Evolutionary conservation across 805 yeast species (phyloP).

Genomic region (Wickerhamomyces rabaulensis): DNA sequence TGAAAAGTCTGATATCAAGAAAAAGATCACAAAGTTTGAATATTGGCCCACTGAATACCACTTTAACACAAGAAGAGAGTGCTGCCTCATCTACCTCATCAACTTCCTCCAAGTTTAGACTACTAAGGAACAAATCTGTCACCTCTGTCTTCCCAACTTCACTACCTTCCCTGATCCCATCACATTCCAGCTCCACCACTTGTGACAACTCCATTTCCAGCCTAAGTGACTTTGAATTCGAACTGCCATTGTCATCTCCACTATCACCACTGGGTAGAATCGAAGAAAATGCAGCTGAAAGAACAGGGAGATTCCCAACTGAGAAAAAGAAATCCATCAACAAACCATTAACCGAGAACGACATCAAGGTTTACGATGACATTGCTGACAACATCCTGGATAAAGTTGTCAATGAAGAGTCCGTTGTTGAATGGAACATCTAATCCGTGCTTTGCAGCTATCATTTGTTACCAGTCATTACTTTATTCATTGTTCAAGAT

Average conservation of each 20-base stretch:
- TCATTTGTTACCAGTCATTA: neutral
- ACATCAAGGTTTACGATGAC: constrained; percentile 18
- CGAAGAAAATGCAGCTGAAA: constrained; percentile 17
- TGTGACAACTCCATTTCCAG: constrained; percentile 23
- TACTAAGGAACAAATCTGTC: constrained; percentile 10
- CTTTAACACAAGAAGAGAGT: neutral
- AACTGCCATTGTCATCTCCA: constrained; percentile 7
- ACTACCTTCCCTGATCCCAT: constrained; percentile 2
- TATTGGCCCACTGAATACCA: neutral
- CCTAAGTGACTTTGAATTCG: constrained; percentile 18
- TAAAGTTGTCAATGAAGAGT: constrained; percentile 10
- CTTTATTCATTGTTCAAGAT: neutral
- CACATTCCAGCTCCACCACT: constrained; percentile 7
- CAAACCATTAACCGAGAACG: constrained; percentile 3
- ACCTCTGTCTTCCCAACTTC: constrained; percentile 7
- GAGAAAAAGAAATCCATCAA: neutral
- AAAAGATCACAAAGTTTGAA: constrained; percentile 15
- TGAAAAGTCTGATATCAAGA: constrained; percentile 8
- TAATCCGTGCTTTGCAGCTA: constrained; percentile 1
- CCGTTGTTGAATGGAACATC: constrained; percentile 19
- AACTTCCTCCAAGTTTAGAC: constrained; percentile 2
- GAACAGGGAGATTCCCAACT: constrained; percentile 7
- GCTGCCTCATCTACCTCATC: constrained; percentile 1
- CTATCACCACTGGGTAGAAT: constrained; percentile 16
- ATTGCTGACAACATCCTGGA: constrained; percentile 22